These are phyloP conservation scores for Cladosporium sp. DNA, from an alignment of 2,329 filamentous ascomycete species.

Conservation along the genomic window DNA sequence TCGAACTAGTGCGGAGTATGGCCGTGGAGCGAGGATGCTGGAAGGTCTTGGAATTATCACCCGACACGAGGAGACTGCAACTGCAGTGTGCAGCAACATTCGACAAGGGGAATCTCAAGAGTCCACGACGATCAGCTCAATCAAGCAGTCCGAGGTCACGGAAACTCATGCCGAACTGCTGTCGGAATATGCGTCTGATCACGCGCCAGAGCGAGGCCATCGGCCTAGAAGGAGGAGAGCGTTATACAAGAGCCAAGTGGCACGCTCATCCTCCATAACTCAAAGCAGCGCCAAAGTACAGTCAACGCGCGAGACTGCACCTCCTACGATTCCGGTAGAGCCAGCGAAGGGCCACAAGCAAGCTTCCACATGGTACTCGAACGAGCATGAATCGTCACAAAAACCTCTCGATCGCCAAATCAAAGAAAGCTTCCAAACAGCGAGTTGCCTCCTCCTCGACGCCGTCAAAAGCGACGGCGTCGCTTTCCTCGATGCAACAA, in stretches of 20 bases:
- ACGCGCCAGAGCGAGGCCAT: not conserved
- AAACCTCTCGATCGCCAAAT: not conserved
- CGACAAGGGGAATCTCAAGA: too few relatives aligned
- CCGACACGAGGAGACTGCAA: not conserved
- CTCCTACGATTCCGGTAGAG: too few relatives aligned
- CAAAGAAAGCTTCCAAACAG: slow-evolving; percentile 2
- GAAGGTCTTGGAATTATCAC: not conserved
- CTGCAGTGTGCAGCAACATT: too few relatives aligned
- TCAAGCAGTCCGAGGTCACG: not conserved
- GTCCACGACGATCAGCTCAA: too few relatives aligned
- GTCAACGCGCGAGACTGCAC: too few relatives aligned
- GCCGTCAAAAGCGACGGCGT: slow-evolving; percentile 49
- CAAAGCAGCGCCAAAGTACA: not conserved
- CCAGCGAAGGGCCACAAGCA: too few relatives aligned
- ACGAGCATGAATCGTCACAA: too few relatives aligned
- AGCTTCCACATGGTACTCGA: too few relatives aligned
- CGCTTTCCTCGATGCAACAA: slow-evolving; percentile 37
- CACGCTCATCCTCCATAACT: not conserved
- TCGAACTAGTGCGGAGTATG: slow-evolving; percentile 45
- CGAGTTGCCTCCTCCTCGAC: slow-evolving; percentile 37
- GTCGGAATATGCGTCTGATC: slow-evolving; percentile 1
- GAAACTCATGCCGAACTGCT: not conserved
- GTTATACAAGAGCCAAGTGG: not conserved
- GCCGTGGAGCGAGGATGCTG: slow-evolving; percentile 7
- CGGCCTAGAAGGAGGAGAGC: not conserved